Evolutionary conservation across 208 protist species (phyloP).

Genomic region (Crithidia sp.): DNA sequence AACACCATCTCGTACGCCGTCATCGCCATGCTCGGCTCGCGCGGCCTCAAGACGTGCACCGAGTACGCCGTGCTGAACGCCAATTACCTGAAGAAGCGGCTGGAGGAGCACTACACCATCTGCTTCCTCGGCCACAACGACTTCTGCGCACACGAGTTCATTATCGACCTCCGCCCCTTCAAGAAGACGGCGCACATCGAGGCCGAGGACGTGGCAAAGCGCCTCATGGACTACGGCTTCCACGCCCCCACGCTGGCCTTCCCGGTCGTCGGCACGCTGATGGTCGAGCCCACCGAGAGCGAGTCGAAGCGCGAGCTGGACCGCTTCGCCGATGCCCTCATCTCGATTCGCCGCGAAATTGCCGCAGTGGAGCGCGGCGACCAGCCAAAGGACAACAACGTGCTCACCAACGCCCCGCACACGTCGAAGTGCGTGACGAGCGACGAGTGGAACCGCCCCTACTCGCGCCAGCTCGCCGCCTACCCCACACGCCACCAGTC

Average conservation of each 20-base stretch:
- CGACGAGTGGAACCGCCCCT: conserved; percentile 93
- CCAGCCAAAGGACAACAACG: conserved; percentile 91
- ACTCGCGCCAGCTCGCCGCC: conserved; percentile 93
- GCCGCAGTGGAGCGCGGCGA: conserved; percentile 93
- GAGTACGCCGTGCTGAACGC: conserved; percentile 97
- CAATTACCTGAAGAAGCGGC: conserved; percentile 97
- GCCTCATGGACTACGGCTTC: conserved; percentile 98
- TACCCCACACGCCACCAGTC: conserved; percentile 88
- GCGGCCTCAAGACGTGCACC: conserved; percentile 91
- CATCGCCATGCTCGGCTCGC: conserved; percentile 95
- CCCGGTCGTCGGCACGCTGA: conserved; percentile 92
- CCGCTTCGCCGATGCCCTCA: conserved; percentile 95
- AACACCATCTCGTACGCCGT: conserved; percentile 97
- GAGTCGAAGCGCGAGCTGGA: conserved; percentile 96
- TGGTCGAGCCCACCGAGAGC: conserved; percentile 98
- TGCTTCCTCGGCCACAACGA: conserved; percentile 90
- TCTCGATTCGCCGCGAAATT: conserved; percentile 97
- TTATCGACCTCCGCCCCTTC: conserved; percentile 95
- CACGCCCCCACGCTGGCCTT: conserved; percentile 97
- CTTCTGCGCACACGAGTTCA: conserved; percentile 97
- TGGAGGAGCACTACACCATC: conserved; percentile 95
- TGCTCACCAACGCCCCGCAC: conserved; percentile 97
- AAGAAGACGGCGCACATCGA: conserved; percentile 94
- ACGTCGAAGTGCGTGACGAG: conserved; percentile 82
- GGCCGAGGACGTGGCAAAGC: conserved; percentile 98